phyloP scores from a whole-genome alignment of 768 basidiomycete genomes.

The Suillus decipiens region DNA sequence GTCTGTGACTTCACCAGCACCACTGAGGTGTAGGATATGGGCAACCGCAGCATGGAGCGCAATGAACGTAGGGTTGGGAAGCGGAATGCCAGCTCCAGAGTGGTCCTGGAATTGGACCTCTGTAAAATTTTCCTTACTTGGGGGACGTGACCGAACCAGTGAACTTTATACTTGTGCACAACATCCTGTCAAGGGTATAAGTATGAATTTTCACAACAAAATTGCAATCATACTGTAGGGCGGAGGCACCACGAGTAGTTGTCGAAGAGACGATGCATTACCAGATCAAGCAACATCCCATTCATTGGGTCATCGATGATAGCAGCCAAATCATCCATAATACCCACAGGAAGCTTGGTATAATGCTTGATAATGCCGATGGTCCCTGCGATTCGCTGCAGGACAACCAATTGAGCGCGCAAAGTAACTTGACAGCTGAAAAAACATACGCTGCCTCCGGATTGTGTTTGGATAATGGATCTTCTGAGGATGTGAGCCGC shows the following conservation, averaged over 20 bases:
- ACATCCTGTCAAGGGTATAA: background rate
- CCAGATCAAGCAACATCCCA: too few species aligned
- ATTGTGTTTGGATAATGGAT: too few species aligned
- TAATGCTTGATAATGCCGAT: too few species aligned
- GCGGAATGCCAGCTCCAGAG: background rate
- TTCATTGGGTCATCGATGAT: too few species aligned
- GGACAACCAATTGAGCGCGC: too few species aligned
- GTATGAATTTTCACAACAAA: background rate
- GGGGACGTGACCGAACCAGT: background rate
- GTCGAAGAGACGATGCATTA: too few species aligned
- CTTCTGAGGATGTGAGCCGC: background rate
- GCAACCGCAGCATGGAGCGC: background rate
- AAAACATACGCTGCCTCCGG: too few species aligned
- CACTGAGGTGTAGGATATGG: background rate
- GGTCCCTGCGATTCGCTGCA: too few species aligned
- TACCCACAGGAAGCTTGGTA: too few species aligned
- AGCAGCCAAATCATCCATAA: too few species aligned
- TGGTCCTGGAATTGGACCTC: background rate
- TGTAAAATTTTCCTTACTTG: background rate
- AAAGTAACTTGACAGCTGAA: too few species aligned
- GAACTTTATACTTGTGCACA: background rate
- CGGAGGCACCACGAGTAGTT: background rate
- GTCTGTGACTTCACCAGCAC: background rate
- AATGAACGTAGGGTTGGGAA: background rate
- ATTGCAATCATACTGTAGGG: background rate